Evolutionary conservation across 345 rosid species (phyloP).

Genomic region (Cardamine resedifolia): DNA sequence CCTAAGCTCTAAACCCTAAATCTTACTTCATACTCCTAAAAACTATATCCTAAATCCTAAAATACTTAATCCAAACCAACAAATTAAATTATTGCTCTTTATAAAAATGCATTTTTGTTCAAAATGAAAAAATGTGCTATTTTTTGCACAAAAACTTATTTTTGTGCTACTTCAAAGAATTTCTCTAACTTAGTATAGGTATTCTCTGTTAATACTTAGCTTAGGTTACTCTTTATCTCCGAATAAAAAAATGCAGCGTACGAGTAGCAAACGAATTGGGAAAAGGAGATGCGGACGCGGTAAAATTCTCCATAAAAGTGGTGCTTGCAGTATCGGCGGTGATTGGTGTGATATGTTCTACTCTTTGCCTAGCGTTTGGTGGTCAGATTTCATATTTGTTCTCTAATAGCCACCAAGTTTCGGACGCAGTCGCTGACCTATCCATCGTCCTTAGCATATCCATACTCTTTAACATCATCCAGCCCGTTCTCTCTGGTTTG

Average conservation of each 20-base stretch:
- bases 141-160: no score
- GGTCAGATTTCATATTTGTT: constrained; percentile 46
- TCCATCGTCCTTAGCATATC: constrained; percentile 60
- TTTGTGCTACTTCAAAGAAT: no score
- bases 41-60: no score
- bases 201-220: background rate
- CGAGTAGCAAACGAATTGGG: constrained; percentile 74
- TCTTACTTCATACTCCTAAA: no score
- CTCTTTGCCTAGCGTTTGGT: constrained; percentile 46
- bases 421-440: constrained; percentile 47
- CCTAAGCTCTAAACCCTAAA: no score
- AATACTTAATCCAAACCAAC: no score
- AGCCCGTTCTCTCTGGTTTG: constrained; percentile 60
- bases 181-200: no score
- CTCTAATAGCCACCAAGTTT: constrained; percentile 43
- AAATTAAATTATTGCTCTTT: no score
- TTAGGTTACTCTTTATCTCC: background rate
- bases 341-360: constrained; percentile 45
- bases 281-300: constrained; percentile 51
- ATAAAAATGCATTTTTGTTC: no score
- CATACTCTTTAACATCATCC: constrained; percentile 60
- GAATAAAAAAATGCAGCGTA: constrained; percentile 40
- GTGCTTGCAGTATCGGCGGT: constrained; percentile 34
- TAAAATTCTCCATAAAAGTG: constrained; percentile 56
- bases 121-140: no score